Percentiles rank a stretch among this genome's conserved stretches.
Conservation (phyloP, 108 stramenopile species). For the Nannochloropsis granulata region DNA sequence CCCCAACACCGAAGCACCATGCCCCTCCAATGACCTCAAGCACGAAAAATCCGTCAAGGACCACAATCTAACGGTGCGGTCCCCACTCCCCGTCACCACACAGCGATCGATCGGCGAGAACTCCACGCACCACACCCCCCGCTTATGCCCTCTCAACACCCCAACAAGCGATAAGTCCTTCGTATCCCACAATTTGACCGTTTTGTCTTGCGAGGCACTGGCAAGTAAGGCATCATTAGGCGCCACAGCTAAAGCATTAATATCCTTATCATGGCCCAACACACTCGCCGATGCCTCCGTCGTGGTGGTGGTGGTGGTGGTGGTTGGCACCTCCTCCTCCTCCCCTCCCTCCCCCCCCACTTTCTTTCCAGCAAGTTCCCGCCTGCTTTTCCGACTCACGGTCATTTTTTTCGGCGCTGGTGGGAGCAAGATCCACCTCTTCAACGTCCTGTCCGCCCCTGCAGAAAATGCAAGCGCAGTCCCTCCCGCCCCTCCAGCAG, state of each 20-base stretch:
- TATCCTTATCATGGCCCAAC: constrained; percentile 56
- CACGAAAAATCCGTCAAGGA: constrained; percentile 67
- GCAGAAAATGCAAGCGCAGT: constrained; percentile 74
- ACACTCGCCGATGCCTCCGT: constrained; percentile 31
- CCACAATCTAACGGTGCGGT: constrained; percentile 86
- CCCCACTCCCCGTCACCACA: constrained; percentile 77
- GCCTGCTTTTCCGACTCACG: not conserved
- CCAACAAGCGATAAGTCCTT: constrained; percentile 49
- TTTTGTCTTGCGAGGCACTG: constrained; percentile 87
- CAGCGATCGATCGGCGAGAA: constrained; percentile 84
- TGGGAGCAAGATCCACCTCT: constrained; percentile 65
- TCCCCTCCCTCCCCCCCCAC: constrained; percentile 5
- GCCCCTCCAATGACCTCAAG: constrained; percentile 82
- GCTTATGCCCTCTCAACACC: constrained; percentile 72
- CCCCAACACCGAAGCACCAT: constrained; percentile 67
- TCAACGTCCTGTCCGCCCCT: constrained; percentile 75
- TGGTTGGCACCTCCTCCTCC: constrained; percentile 43
- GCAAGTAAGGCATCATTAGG: constrained; percentile 88
- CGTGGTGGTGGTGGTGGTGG: constrained; percentile 54
- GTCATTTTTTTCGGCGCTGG: constrained; percentile 15
- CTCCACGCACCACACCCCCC: constrained; percentile 82
- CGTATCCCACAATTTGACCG: constrained; percentile 71
- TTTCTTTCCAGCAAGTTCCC: constrained; percentile 2
- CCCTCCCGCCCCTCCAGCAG: constrained; percentile 59
- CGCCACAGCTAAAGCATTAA: constrained; percentile 80